These are phyloP conservation scores for Neonectria coccinea DNA, from an alignment of 2,329 filamentous ascomycete genomes.

Conservation along the genomic window DNA sequence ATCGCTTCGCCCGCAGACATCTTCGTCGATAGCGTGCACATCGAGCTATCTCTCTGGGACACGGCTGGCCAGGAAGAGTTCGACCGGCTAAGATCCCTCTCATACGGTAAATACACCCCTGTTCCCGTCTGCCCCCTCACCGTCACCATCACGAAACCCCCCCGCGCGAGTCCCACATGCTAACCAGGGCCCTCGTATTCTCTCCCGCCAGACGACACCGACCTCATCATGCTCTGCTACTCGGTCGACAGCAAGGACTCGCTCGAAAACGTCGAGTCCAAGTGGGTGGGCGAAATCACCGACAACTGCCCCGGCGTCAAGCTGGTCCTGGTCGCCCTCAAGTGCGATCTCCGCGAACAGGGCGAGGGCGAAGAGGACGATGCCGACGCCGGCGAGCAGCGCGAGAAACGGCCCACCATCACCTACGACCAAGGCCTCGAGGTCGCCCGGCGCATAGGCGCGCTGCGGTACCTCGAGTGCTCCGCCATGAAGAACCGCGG, in stretches of 20 bases:
- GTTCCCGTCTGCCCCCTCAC: not conserved
- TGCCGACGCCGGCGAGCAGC: constrained; percentile 56
- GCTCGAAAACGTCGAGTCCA: constrained; percentile 97
- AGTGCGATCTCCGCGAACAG: constrained; percentile 92
- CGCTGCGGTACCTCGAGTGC: constrained; percentile 95
- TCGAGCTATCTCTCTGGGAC: constrained; percentile 98
- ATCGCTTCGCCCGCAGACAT: constrained; percentile 73
- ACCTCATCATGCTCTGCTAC: constrained; percentile 99
- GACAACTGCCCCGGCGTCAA: constrained; percentile 98
- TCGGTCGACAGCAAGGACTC: constrained; percentile 96
- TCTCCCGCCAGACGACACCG: constrained; percentile 76
- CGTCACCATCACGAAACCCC: not conserved
- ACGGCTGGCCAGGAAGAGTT: constrained; percentile 99
- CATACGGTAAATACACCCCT: constrained; percentile 74
- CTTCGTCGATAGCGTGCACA: constrained; percentile 96
- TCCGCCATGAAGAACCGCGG: constrained; percentile 98
- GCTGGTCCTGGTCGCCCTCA: constrained; percentile 93
- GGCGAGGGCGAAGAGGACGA: constrained; percentile 76
- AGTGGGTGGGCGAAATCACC: constrained; percentile 98
- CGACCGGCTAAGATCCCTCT: constrained; percentile 92
- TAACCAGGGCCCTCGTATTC: constrained; percentile 15
- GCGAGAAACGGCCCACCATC: constrained; percentile 79
- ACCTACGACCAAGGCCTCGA: constrained; percentile 92
- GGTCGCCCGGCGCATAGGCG: constrained; percentile 90
- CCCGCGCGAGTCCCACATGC: not conserved